Percentiles rank a stretch among this genome's conserved stretches.
These are phyloP conservation scores for Scedosporium aurantiacum DNA, from an alignment of 2,329 filamentous ascomycete species.

Conservation along the genomic window DNA sequence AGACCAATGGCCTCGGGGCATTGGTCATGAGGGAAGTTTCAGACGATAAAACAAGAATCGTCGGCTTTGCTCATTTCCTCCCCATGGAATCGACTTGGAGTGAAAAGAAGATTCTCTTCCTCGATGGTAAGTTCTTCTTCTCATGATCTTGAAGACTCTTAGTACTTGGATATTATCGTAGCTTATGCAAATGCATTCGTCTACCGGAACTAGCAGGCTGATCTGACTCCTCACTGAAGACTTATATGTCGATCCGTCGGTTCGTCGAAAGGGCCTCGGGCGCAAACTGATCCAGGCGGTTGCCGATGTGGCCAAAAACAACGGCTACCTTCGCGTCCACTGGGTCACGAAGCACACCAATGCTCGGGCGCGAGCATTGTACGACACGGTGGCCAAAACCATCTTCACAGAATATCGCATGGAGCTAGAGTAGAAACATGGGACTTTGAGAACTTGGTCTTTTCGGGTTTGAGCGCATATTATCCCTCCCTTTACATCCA, in stretches of 20 bases:
- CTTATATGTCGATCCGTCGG: not conserved
- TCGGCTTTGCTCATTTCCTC: slow-evolving; percentile 6
- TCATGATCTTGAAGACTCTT: not conserved
- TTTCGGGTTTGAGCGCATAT: no score
- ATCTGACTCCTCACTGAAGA: not conserved
- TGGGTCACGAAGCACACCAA: not conserved
- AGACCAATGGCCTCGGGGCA: not conserved
- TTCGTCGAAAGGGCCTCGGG: not conserved
- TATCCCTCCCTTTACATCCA: no score
- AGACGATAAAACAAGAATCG: not conserved
- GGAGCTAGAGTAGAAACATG: not conserved
- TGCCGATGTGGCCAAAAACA: not conserved
- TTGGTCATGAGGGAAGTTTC: not conserved
- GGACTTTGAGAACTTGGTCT: not conserved
- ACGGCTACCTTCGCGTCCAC: not conserved
- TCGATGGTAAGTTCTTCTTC: slow-evolving; percentile 2
- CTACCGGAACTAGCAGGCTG: no score
- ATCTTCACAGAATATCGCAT: not conserved
- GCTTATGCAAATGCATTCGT: not conserved
- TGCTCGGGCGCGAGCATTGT: not conserved
- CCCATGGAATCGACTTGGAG: slow-evolving; percentile 5
- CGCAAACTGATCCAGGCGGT: not conserved
- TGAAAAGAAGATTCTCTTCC: slow-evolving; percentile 4
- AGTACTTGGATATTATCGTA: not conserved
- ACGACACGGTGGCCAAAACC: not conserved